Evolutionary conservation across 352 stramenopile genomes (phyloP).

Genomic region (Pythium rhizo-oryzae): DNA sequence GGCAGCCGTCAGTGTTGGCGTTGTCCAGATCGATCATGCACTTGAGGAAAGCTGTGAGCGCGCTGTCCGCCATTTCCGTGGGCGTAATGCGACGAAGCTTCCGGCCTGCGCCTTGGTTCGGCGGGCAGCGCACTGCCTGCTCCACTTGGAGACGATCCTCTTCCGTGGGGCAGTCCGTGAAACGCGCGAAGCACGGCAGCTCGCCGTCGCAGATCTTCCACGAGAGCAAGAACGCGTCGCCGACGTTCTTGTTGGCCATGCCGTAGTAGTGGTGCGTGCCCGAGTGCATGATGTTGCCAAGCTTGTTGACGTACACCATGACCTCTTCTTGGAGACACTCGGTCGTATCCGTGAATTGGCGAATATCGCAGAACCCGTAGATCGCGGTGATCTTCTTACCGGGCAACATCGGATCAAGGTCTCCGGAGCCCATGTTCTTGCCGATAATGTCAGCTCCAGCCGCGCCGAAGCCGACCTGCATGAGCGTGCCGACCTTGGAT

Average conservation of each 20-base stretch:
- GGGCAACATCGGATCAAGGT: constrained; percentile 88
- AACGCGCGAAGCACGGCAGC: constrained; percentile 73
- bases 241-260: constrained; percentile 90
- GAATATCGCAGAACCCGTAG: constrained; percentile 96
- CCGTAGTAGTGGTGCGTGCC: constrained; percentile 85
- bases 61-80: constrained; percentile 93
- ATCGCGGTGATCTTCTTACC: constrained; percentile 93
- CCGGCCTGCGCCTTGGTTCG: constrained; percentile 60
- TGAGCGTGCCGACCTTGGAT: constrained; percentile 83
- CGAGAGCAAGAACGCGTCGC: constrained; percentile 94
- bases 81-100: constrained; percentile 78
- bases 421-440: constrained; percentile 87
- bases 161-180: constrained; percentile 77
- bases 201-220: constrained; percentile 93
- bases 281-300: constrained; percentile 90
- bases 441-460: constrained; percentile 84
- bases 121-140: constrained; percentile 67
- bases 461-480: constrained; percentile 85
- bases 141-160: constrained; percentile 76
- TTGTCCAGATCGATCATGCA: constrained; percentile 91
- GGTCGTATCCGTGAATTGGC: constrained; percentile 92
- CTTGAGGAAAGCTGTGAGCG: constrained; percentile 95
- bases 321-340: constrained; percentile 92
- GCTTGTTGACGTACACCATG: constrained; percentile 93
- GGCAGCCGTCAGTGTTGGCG: constrained; percentile 69